Evolutionary conservation across 2,329 filamentous ascomycete species (phyloP).

Genomic region (Verticillium albo-atrum): DNA sequence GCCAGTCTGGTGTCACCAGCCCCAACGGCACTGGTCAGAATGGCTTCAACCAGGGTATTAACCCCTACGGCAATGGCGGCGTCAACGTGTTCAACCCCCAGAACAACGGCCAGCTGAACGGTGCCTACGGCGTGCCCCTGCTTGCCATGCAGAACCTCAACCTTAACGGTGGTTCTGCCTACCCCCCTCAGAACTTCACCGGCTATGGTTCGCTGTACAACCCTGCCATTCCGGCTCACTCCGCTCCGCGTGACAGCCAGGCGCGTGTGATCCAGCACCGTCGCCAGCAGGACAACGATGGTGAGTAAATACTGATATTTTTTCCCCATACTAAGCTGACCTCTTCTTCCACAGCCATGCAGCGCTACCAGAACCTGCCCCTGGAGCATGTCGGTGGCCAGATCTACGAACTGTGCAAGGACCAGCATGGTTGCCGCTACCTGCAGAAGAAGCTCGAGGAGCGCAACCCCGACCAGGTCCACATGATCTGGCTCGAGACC

Average conservation of each 20-base stretch:
- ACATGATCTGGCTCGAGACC: conserved; percentile 92
- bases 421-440: conserved; percentile 96
- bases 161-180: conserved; percentile 43
- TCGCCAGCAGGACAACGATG: conserved; percentile 69
- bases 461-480: conserved; percentile 73
- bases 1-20: background rate
- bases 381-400: conserved; percentile 77
- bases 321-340: conserved; percentile 22
- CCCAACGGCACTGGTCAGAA: conserved; percentile 2
- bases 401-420: conserved; percentile 90
- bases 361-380: conserved; percentile 77
- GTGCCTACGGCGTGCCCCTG: conserved; percentile 43
- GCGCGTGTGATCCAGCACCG: conserved; percentile 71
- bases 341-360: conserved; percentile 48
- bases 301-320: conserved; percentile 31
- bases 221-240: conserved; percentile 39
- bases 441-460: conserved; percentile 97
- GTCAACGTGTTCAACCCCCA: conserved; percentile 1
- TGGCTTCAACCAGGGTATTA: conserved; percentile 9
- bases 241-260: conserved; percentile 68
- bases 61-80: conserved; percentile 3
- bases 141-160: conserved; percentile 66
- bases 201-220: conserved; percentile 42
- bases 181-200: conserved; percentile 53
- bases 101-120: background rate